Conservation (phyloP, 371 early-diverging fungal genomes). For the Apophysomyces variabilis region DNA sequence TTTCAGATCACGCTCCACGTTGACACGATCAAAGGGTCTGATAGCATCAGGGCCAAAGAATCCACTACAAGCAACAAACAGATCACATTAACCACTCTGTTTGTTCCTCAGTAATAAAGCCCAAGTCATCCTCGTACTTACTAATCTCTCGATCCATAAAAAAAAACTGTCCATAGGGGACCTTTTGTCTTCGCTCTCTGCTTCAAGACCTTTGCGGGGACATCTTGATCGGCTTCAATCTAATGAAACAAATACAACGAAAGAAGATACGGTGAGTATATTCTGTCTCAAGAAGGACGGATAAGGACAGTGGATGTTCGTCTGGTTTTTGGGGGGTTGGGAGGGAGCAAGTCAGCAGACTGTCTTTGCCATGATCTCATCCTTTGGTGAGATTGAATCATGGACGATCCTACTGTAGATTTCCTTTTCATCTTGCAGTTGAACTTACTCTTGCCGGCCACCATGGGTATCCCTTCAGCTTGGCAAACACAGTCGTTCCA, state of each 20-base stretch:
- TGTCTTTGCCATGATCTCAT: slow-evolving; percentile 4
- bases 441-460: slow-evolving; percentile 77
- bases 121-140: slow-evolving; percentile 42
- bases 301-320: background rate
- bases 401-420: slow-evolving; percentile 3
- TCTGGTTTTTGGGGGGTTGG: no score
- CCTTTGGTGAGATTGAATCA: slow-evolving; percentile 2
- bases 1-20: slow-evolving; percentile 51
- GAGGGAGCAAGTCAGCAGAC: background rate
- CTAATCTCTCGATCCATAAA: slow-evolving; percentile 77
- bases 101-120: background rate
- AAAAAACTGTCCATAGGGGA: slow-evolving; percentile 67
- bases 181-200: slow-evolving; percentile 60
- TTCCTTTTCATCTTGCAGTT: background rate
- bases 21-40: slow-evolving; percentile 46
- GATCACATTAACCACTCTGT: background rate
- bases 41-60: slow-evolving; percentile 56
- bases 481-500: slow-evolving; percentile 72
- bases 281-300: background rate
- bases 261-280: background rate
- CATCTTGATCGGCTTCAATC: slow-evolving; percentile 60
- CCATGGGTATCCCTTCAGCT: slow-evolving; percentile 79
- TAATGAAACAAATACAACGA: slow-evolving; percentile 16
- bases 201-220: slow-evolving; percentile 59
- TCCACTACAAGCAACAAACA: slow-evolving; percentile 33